phyloP scores from a whole-genome alignment of 768 basidiomycete species.

The Dictyophora rubrovolvata region DNA sequence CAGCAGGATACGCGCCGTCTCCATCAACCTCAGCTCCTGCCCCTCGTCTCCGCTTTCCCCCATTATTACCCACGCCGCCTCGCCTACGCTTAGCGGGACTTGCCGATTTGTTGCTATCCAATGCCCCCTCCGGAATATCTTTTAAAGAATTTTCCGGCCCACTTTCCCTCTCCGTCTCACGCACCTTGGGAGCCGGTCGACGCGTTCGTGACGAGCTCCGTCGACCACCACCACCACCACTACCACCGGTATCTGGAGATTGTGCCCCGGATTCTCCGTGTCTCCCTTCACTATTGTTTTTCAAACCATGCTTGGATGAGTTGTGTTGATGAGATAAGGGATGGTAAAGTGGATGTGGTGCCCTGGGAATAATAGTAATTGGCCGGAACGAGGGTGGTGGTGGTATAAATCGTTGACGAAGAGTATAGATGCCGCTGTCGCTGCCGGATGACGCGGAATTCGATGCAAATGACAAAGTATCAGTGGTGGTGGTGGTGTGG shows the following conservation, averaged over 20 bases:
- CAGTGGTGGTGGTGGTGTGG: background rate
- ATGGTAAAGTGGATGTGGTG: constrained; percentile 10
- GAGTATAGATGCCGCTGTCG: background rate
- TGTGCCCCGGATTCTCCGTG: background rate
- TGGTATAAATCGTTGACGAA: background rate
- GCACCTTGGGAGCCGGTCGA: constrained; percentile 38
- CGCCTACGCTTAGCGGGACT: constrained; percentile 3
- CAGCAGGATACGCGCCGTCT: constrained; percentile 3
- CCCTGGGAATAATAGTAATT: background rate
- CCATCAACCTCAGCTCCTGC: constrained; percentile 2
- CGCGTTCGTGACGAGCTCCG: constrained; percentile 37
- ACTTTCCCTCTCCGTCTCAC: constrained; percentile 29
- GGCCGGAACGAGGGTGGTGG: background rate
- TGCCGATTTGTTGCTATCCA: background rate
- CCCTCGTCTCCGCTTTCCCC: constrained; percentile 1
- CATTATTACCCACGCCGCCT: background rate
- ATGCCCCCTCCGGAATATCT: background rate
- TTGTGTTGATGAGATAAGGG: constrained; percentile 4
- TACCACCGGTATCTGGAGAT: background rate
- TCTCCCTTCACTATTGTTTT: background rate
- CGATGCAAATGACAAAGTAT: no score
- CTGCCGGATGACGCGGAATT: background rate
- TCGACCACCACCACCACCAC: background rate
- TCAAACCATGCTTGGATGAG: background rate
- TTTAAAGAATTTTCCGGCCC: background rate